These are phyloP conservation scores for Rugosomyces carneus DNA, from an alignment of 1,284 basidiomycete genomes.

Conservation along the genomic window DNA sequence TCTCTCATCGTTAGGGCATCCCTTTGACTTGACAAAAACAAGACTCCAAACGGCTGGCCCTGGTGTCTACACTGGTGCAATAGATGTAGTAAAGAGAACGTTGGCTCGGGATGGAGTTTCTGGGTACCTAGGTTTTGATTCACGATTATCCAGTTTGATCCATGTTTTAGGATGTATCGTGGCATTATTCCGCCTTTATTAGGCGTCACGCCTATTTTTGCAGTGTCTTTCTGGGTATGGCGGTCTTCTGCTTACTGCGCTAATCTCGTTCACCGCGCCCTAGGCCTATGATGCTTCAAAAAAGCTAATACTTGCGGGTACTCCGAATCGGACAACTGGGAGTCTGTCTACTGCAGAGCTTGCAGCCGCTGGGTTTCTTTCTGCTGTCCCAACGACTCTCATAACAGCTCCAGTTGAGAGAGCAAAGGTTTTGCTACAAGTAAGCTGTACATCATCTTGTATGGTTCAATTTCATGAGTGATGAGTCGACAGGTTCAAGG, in stretches of 20 bases:
- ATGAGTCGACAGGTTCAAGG: constrained; percentile 68
- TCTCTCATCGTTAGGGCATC: constrained; percentile 67
- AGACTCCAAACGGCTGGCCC: constrained; percentile 89
- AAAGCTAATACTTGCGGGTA: constrained; percentile 71
- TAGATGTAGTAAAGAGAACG: constrained; percentile 92
- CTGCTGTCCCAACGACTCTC: constrained; percentile 88
- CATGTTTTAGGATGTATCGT: constrained; percentile 62
- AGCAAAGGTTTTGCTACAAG: constrained; percentile 94
- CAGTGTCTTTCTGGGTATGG: constrained; percentile 94
- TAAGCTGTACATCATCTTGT: constrained; percentile 25
- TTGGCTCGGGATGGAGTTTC: constrained; percentile 83
- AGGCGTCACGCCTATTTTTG: constrained; percentile 98
- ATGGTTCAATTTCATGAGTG: constrained; percentile 2
- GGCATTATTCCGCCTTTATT: constrained; percentile 95
- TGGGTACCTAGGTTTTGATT: constrained; percentile 53
- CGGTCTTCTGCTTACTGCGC: constrained; percentile 2
- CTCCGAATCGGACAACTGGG: constrained; percentile 63
- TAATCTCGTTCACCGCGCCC: not conserved
- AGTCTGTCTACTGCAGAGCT: constrained; percentile 78
- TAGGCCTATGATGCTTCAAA: constrained; percentile 95
- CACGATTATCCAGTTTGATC: constrained; percentile 4
- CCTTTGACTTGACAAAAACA: constrained; percentile 97
- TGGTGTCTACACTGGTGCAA: constrained; percentile 86
- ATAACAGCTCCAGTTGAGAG: constrained; percentile 95
- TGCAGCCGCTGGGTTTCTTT: constrained; percentile 91